Conservation (phyloP, 75 land plant genomes). For the Cryptomeria japonica region DNA sequence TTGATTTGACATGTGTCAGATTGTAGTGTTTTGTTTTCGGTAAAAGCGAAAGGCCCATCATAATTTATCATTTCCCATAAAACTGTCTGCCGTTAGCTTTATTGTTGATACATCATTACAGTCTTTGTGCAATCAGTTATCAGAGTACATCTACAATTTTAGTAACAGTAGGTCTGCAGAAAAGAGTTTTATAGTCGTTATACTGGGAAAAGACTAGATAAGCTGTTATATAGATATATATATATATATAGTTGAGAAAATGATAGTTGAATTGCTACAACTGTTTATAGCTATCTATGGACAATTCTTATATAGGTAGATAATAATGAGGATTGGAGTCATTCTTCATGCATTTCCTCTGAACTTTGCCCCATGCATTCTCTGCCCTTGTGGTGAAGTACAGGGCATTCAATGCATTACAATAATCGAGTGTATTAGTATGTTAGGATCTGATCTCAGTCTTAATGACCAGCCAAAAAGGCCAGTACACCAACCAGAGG, state of each 20-base stretch:
- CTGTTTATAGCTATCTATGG: background rate
- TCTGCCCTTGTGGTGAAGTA: background rate
- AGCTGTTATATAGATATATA: background rate
- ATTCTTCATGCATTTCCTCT: background rate
- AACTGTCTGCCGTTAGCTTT: background rate
- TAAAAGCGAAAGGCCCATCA: background rate
- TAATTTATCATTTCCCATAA: background rate
- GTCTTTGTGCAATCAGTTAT: background rate
- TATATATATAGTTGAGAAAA: background rate
- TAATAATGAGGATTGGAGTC: background rate
- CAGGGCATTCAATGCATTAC: background rate
- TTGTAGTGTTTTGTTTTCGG: background rate
- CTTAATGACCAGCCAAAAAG: constrained; percentile 25
- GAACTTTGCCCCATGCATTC: background rate
- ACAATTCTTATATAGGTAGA: too few species aligned
- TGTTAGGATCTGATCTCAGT: too few species aligned
- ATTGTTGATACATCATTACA: background rate
- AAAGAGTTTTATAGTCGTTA: background rate
- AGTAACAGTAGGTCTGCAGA: background rate
- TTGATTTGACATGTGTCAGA: background rate
- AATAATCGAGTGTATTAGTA: background rate
- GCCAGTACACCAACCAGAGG: constrained; percentile 86
- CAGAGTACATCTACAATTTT: background rate
- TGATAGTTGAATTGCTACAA: background rate
- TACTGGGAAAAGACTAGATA: background rate